A percentile compares a stretch with the other conserved stretches of the same genome.
Conservation (phyloP, 257 asterid species). For the Nemophila menziesii region DNA sequence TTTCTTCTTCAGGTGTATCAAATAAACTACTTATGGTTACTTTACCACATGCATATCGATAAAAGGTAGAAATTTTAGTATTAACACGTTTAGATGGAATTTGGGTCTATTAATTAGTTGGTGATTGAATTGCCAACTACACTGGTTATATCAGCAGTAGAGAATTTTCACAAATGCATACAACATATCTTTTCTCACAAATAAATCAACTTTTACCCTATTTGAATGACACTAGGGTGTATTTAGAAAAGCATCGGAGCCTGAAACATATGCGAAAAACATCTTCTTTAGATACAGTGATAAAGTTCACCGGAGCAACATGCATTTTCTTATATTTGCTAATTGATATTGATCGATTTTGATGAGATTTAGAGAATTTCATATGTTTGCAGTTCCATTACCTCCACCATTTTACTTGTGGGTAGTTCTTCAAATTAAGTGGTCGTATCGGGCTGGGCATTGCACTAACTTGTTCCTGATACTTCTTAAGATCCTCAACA, state of each 20-base stretch:
- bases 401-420: constrained; percentile 62
- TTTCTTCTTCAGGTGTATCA: constrained; percentile 84
- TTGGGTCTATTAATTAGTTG: too few species aligned
- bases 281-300: constrained; percentile 53
- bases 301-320: too few species aligned
- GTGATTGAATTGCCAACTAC: too few species aligned
- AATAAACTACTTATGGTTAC: too few species aligned
- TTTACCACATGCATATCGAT: too few species aligned
- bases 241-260: constrained; percentile 24
- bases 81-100: too few species aligned
- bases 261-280: constrained; percentile 34
- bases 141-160: too few species aligned
- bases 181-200: too few species aligned
- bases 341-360: constrained; percentile 62
- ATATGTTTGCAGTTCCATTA: constrained; percentile 45
- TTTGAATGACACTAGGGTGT: too few species aligned
- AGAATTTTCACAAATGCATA: too few species aligned
- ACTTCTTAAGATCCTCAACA: constrained; percentile 65
- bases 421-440: constrained; percentile 52
- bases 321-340: constrained; percentile 61
- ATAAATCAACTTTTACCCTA: too few species aligned
- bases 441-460: constrained; percentile 87
- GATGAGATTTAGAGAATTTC: constrained; percentile 71
- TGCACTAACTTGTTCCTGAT: constrained; percentile 50
- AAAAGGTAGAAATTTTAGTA: too few species aligned